Percentiles rank a stretch among this genome's conserved stretches.
phyloP scores from a whole-genome alignment of 148 eudicot species.

The Vaccinium myrtillus region DNA sequence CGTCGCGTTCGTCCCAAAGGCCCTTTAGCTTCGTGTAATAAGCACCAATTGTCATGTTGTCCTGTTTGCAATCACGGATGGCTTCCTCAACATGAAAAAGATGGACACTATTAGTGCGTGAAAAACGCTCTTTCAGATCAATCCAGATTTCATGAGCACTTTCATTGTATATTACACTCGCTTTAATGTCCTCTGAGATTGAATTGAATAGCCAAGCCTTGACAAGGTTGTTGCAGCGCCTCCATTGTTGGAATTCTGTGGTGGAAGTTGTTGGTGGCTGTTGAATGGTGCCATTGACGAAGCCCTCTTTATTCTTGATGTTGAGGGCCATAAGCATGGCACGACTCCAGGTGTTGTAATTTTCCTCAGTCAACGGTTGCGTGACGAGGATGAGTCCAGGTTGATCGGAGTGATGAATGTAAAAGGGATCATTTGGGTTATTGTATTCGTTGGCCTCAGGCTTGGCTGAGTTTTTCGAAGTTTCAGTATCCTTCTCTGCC shows the following conservation, averaged over 20 bases:
- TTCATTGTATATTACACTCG: no score
- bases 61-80: conserved; percentile 12
- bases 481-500: background rate
- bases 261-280: background rate
- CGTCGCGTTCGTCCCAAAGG: background rate
- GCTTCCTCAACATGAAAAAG: conserved; percentile 13
- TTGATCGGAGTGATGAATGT: conserved; percentile 6
- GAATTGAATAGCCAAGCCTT: no score
- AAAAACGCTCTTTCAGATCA: conserved; percentile 9
- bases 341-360: conserved; percentile 5
- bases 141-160: background rate
- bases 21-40: conserved; percentile 14
- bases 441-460: background rate
- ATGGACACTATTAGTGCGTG: conserved; percentile 8
- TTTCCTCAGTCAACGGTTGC: background rate
- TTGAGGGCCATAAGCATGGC: conserved; percentile 19
- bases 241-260: no score
- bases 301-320: conserved; percentile 11
- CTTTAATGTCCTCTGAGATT: no score
- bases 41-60: conserved; percentile 14
- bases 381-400: conserved; percentile 7
- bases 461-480: background rate
- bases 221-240: no score
- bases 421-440: background rate
- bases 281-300: background rate